A percentile compares a stretch with the other conserved stretches of the same genome.
Conservation (phyloP, 1,139 yeast genomes). For the Geotrichum reessii region DNA sequence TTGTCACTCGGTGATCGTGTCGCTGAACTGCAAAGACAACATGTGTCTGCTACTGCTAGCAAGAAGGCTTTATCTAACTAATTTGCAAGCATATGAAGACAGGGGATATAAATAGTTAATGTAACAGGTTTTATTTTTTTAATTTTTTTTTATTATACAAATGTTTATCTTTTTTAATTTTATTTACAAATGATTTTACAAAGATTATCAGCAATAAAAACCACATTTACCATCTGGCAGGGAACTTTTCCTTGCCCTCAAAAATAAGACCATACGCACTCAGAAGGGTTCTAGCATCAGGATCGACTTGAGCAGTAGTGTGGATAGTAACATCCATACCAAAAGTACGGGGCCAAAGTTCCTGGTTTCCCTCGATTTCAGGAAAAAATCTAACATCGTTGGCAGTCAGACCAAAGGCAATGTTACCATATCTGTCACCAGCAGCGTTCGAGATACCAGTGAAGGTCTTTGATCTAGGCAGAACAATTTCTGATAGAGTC, state of each 20-base stretch:
- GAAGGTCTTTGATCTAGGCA: constrained; percentile 89
- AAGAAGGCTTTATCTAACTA: constrained; percentile 14
- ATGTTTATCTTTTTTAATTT: not conserved
- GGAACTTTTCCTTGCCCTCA: constrained; percentile 45
- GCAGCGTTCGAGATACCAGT: constrained; percentile 66
- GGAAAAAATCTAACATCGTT: constrained; percentile 83
- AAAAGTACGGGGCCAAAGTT: constrained; percentile 78
- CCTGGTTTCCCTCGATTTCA: constrained; percentile 87
- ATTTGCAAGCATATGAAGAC: not conserved
- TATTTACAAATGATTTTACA: not conserved
- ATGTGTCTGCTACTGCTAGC: constrained; percentile 19
- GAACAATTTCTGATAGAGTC: constrained; percentile 83
- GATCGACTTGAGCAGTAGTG: constrained; percentile 86
- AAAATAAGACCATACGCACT: constrained; percentile 84
- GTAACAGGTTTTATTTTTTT: constrained; percentile 6
- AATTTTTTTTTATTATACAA: constrained; percentile 5
- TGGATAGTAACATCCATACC: constrained; percentile 83
- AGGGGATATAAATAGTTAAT: not conserved
- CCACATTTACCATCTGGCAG: constrained; percentile 28
- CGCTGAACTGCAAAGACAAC: constrained; percentile 42
- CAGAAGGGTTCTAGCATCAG: constrained; percentile 81
- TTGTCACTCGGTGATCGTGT: constrained; percentile 91
- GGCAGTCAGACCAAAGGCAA: constrained; percentile 75
- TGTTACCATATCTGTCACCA: constrained; percentile 83
- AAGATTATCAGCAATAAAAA: not conserved